Conservation (phyloP, 2,329 filamentous ascomycete species). For the Fusarium sp. region DNA sequence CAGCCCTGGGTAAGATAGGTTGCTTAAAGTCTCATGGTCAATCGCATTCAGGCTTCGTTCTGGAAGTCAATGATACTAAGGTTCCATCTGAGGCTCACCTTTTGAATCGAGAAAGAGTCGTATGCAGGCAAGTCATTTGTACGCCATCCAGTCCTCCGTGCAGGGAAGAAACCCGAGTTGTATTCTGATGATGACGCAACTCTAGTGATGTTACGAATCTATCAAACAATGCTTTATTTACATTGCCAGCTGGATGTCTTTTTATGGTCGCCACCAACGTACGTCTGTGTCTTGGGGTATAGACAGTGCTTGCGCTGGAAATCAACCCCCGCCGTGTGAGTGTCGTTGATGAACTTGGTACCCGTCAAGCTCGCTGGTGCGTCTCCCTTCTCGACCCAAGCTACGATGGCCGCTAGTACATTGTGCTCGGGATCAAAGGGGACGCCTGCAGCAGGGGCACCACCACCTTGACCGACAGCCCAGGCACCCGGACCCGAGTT, state of each 20-base stretch:
- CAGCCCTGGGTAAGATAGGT: too few species aligned
- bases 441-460: slow-evolving; percentile 33
- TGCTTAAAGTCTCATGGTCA: too few species aligned
- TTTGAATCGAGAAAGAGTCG: too few species aligned
- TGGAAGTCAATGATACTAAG: too few species aligned
- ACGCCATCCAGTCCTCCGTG: too few species aligned
- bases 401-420: slow-evolving; percentile 62
- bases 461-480: slow-evolving; percentile 46
- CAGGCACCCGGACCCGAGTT: slow-evolving; percentile 61
- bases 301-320: slow-evolving; percentile 30
- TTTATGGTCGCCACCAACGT: slow-evolving; percentile 10
- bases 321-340: background rate
- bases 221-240: background rate
- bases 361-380: slow-evolving; percentile 59
- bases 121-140: too few species aligned
- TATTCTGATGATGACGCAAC: too few species aligned
- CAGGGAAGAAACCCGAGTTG: too few species aligned
- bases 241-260: slow-evolving; percentile 15
- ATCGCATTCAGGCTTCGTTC: too few species aligned
- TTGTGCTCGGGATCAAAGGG: slow-evolving; percentile 58
- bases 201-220: too few species aligned
- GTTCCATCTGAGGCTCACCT: too few species aligned
- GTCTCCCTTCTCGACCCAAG: slow-evolving; percentile 62
- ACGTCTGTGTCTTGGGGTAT: slow-evolving; percentile 26
- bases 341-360: slow-evolving; percentile 48